Evolutionary conservation across 2,329 filamentous ascomycete species (phyloP).

Genomic region (Berkeleyomyces basicola): DNA sequence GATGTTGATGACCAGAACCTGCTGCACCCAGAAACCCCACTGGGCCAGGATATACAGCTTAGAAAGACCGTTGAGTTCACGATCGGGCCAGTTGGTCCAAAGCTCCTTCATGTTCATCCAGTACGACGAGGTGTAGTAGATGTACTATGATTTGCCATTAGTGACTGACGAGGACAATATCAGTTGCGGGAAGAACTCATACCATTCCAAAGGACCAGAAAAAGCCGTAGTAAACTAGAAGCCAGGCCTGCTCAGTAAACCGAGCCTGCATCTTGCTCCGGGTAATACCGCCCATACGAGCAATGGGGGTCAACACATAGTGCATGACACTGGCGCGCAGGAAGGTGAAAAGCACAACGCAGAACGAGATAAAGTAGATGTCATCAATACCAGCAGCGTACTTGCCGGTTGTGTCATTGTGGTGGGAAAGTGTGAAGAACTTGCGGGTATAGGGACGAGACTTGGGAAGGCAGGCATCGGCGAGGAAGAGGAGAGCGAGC

Average conservation of each 20-base stretch:
- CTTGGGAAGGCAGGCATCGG: slow-evolving; percentile 68
- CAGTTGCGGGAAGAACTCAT: slow-evolving; percentile 21
- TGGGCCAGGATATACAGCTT: slow-evolving; percentile 87
- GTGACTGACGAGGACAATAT: not conserved
- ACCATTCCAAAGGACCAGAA: slow-evolving; percentile 80
- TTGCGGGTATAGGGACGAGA: slow-evolving; percentile 65
- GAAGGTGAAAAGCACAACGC: slow-evolving; percentile 72
- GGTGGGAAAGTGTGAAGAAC: slow-evolving; percentile 78
- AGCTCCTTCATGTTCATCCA: slow-evolving; percentile 61
- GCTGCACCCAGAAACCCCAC: slow-evolving; percentile 85
- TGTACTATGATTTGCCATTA: slow-evolving; percentile 39
- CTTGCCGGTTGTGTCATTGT: slow-evolving; percentile 47
- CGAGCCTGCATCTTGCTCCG: slow-evolving; percentile 62
- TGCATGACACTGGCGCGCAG: slow-evolving; percentile 75
- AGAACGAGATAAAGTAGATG: slow-evolving; percentile 57
- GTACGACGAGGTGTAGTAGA: slow-evolving; percentile 62
- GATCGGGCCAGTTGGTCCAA: slow-evolving; percentile 72
- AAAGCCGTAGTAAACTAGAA: slow-evolving; percentile 64
- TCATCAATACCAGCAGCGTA: slow-evolving; percentile 73
- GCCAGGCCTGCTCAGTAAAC: slow-evolving; percentile 90
- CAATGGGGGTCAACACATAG: slow-evolving; percentile 67
- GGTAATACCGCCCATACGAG: slow-evolving; percentile 52
- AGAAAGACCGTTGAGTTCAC: slow-evolving; percentile 55
- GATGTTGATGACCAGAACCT: slow-evolving; percentile 85
- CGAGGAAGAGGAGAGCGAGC: slow-evolving; percentile 63